Conservation (phyloP, 495 filamentous ascomycete species). For the Poronia punctata region DNA sequence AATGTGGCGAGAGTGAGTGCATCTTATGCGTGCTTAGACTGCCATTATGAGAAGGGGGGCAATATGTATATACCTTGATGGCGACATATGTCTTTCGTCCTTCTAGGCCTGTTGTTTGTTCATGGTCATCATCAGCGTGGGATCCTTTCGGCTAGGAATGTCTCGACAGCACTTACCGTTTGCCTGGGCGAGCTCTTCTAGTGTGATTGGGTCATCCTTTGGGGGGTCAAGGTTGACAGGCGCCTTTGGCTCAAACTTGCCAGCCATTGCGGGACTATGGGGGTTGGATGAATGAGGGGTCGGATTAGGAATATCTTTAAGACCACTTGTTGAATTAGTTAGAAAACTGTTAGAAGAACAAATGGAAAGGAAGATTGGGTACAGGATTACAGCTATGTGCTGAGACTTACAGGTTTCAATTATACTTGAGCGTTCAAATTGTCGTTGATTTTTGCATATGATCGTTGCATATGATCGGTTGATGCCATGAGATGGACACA, state of each 20-base stretch:
- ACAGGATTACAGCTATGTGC: too few species aligned
- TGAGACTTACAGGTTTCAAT: too few species aligned
- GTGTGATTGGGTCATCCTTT: constrained; percentile 75
- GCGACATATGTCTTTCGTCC: constrained; percentile 76
- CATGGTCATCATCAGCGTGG: constrained; percentile 34
- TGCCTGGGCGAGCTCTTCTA: constrained; percentile 68
- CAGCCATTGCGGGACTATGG: constrained; percentile 42
- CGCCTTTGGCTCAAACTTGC: constrained; percentile 78
- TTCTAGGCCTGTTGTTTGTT: constrained; percentile 54
- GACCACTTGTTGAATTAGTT: too few species aligned
- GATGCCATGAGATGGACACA: too few species aligned
- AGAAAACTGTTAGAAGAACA: too few species aligned
- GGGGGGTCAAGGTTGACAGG: constrained; percentile 77
- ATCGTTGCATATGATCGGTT: too few species aligned
- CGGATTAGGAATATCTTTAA: neutral
- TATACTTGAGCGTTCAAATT: too few species aligned
- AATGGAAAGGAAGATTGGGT: too few species aligned
- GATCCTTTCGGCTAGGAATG: neutral
- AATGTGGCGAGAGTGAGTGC: neutral
- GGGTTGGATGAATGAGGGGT: neutral
- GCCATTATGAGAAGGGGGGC: neutral
- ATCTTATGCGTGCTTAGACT: neutral
- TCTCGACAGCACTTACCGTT: constrained; percentile 54
- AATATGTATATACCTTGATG: constrained; percentile 70
- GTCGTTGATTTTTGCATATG: too few species aligned